Evolutionary conservation across 805 yeast species (phyloP).

Genomic region (Kodamaea laetipori): DNA sequence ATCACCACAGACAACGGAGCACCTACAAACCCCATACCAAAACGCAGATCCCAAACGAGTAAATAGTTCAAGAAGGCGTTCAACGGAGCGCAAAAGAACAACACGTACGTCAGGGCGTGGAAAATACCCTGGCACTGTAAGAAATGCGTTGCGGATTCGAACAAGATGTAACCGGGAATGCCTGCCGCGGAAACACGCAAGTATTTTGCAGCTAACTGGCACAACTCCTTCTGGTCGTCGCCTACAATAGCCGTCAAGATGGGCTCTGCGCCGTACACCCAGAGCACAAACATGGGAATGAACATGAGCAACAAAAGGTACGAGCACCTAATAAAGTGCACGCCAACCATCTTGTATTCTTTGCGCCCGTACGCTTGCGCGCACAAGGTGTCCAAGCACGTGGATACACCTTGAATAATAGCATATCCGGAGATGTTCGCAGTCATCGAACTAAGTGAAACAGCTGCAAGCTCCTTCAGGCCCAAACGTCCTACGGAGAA

Average conservation of each 20-base stretch:
- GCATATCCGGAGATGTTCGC: conserved; percentile 77
- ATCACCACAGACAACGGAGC: conserved; percentile 76
- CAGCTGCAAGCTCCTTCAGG: conserved; percentile 70
- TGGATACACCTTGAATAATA: conserved; percentile 74
- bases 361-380: conserved; percentile 77
- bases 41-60: conserved; percentile 61
- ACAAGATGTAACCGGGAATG: conserved; percentile 71
- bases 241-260: conserved; percentile 36
- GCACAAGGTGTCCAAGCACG: conserved; percentile 75
- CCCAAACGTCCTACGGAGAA: conserved; percentile 79
- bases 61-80: conserved; percentile 67
- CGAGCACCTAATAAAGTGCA: conserved; percentile 68
- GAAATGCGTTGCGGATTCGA: conserved; percentile 72
- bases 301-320: conserved; percentile 52
- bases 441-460: conserved; percentile 74
- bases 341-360: conserved; percentile 65
- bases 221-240: conserved; percentile 29
- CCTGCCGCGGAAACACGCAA: conserved; percentile 60
- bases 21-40: conserved; percentile 69
- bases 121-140: conserved; percentile 78
- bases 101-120: conserved; percentile 75
- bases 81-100: conserved; percentile 71
- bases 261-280: conserved; percentile 59
- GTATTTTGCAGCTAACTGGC: conserved; percentile 57
- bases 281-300: conserved; percentile 57